These are phyloP conservation scores for Entomortierella beljakovae DNA, from an alignment of 192 early-diverging fungal species.

Conservation along the genomic window DNA sequence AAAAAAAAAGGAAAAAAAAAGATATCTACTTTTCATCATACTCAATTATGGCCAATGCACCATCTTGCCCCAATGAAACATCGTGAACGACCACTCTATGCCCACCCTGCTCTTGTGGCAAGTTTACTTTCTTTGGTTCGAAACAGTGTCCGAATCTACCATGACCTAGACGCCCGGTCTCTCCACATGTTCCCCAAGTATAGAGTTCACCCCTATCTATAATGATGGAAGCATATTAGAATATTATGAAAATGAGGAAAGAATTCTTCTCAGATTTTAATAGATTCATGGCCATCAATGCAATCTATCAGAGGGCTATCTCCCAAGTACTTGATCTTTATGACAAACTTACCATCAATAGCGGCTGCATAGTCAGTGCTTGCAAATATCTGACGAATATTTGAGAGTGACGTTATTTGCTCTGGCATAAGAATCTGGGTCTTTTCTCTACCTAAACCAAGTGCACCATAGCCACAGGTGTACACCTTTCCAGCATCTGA, in stretches of 20 bases:
- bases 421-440: conserved; percentile 61
- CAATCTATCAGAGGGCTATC: neutral
- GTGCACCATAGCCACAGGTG: conserved; percentile 75
- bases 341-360: conserved; percentile 55
- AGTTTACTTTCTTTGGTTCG: conserved; percentile 23
- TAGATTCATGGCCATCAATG: no score
- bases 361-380: conserved; percentile 73
- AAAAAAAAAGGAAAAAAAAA: neutral
- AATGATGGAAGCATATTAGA: no score
- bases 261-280: no score
- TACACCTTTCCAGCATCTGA: conserved; percentile 66
- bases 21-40: conserved; percentile 4
- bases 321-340: neutral
- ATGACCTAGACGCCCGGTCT: conserved; percentile 46
- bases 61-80: conserved; percentile 41
- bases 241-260: no score
- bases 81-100: conserved; percentile 27
- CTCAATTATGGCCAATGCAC: conserved; percentile 39
- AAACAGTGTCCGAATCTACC: conserved; percentile 39
- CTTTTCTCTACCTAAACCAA: conserved; percentile 63
- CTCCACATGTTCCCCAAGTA: conserved; percentile 49
- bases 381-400: conserved; percentile 62
- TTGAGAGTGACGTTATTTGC: conserved; percentile 48
- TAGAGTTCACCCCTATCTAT: conserved; percentile 44
- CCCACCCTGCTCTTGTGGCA: conserved; percentile 35